Percentiles rank a stretch among this genome's conserved stretches.
phyloP scores from a whole-genome alignment of 2,329 filamentous ascomycete genomes.

The Verticillium zaregamsianum region DNA sequence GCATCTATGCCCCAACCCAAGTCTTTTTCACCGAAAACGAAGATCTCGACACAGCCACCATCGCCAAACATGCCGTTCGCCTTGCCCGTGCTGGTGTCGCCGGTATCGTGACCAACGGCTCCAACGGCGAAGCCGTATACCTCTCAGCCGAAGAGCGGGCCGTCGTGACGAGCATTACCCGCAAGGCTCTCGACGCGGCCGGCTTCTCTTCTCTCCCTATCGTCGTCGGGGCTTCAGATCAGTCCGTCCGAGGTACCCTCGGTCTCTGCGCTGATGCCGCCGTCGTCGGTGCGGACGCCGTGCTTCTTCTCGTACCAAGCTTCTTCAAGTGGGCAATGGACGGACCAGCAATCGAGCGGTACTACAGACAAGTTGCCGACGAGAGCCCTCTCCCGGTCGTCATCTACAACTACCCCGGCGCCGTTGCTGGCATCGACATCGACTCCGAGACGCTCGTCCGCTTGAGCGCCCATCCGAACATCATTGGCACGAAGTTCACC shows the following conservation, averaged over 20 bases:
- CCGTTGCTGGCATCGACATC: constrained; percentile 13
- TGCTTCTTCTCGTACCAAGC: constrained; percentile 13
- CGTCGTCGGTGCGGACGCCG: constrained; percentile 10
- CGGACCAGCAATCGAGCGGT: constrained; percentile 7
- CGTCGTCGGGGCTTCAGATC: constrained; percentile 13
- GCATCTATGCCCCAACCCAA: constrained; percentile 60
- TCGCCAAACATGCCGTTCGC: constrained; percentile 48
- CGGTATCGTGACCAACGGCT: constrained; percentile 66
- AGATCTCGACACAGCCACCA: constrained; percentile 48
- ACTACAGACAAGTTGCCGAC: constrained; percentile 11
- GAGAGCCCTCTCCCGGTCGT: constrained; percentile 11
- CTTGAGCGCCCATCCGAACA: constrained; percentile 55
- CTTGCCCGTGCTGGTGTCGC: constrained; percentile 60
- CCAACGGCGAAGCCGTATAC: constrained; percentile 70
- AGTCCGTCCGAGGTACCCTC: constrained; percentile 14
- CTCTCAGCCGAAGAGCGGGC: constrained; percentile 9
- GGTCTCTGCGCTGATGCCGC: constrained; percentile 9
- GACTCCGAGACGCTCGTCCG: constrained; percentile 11
- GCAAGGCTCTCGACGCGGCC: constrained; percentile 48
- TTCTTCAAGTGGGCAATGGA: constrained; percentile 17
- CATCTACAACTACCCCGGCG: constrained; percentile 15
- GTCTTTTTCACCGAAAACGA: constrained; percentile 58
- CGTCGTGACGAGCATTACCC: constrained; percentile 9
- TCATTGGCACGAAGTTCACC: constrained; percentile 49
- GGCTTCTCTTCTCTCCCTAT: constrained; percentile 45